Evolutionary conservation across 345 rosid genomes (phyloP).

Genomic region (Salix suchowensis): DNA sequence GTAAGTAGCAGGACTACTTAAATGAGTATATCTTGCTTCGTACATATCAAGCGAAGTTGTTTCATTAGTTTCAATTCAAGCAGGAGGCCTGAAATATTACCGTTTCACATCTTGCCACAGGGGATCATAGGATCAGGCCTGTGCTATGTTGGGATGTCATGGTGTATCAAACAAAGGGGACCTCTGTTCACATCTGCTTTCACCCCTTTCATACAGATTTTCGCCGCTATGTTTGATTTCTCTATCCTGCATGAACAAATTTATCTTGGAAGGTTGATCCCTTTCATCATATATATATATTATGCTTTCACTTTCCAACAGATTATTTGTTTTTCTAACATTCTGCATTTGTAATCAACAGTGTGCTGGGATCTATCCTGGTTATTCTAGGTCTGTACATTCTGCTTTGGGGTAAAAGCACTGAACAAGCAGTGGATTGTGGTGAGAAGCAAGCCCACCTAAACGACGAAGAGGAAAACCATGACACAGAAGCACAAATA

Average conservation of each 20-base stretch:
- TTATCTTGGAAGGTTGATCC: slow-evolving; percentile 21
- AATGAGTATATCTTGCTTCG: background rate
- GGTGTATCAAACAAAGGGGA: slow-evolving; percentile 30
- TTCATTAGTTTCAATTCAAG: background rate
- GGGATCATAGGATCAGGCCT: slow-evolving; percentile 28
- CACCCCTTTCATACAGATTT: slow-evolving; percentile 27
- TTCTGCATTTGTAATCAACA: slow-evolving; percentile 21
- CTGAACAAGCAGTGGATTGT: slow-evolving; percentile 41
- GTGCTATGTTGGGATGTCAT: slow-evolving; percentile 28
- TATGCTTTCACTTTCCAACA: background rate
- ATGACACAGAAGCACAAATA: slow-evolving; percentile 1
- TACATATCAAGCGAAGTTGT: background rate
- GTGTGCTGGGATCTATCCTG: slow-evolving; percentile 59
- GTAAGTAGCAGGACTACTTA: background rate
- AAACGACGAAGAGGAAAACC: background rate
- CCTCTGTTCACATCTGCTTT: slow-evolving; percentile 30
- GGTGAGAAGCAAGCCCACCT: slow-evolving; percentile 33
- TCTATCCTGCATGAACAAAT: slow-evolving; percentile 24
- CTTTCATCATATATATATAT: background rate
- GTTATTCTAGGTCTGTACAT: slow-evolving; percentile 59
- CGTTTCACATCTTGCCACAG: slow-evolving; percentile 2
- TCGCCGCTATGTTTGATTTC: slow-evolving; percentile 24
- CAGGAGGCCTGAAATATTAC: background rate
- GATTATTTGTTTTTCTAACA: background rate
- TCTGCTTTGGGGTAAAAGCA: slow-evolving; percentile 77